Evolutionary conservation across 139 green algal species (phyloP).

Genomic region (Closterium sp.): DNA sequence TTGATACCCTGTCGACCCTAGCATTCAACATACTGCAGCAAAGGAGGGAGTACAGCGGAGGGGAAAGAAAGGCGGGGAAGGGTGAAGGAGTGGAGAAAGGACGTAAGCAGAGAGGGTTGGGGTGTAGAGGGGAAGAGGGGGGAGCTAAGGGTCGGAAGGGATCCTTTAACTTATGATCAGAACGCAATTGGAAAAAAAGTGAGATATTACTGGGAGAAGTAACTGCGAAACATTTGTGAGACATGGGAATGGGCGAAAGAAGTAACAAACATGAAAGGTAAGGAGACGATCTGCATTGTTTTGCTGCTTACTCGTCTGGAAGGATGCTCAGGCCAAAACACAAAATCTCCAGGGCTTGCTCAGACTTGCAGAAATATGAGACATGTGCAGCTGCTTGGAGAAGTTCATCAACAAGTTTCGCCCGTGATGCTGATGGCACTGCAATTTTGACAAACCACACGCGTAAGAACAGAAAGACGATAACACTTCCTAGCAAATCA

Average conservation of each 20-base stretch:
- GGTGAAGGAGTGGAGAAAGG: background rate
- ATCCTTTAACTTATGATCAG: no score
- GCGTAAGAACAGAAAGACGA: background rate
- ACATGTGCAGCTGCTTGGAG: background rate
- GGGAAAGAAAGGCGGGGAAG: background rate
- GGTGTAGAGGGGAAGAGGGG: background rate
- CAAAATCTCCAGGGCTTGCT: background rate
- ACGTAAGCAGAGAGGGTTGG: background rate
- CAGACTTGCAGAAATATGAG: background rate
- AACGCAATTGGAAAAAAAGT: no score
- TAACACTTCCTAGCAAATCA: background rate
- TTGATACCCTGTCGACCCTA: background rate
- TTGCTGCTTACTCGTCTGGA: background rate
- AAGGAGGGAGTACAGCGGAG: background rate
- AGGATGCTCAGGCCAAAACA: background rate
- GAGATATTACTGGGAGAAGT: no score
- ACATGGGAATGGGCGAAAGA: no score
- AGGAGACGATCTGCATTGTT: no score
- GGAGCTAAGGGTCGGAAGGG: no score
- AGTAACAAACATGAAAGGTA: no score
- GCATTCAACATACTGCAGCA: background rate
- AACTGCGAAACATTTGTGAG: no score
- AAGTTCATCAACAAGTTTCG: background rate
- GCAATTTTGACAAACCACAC: background rate
- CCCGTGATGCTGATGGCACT: background rate